A percentile compares a stretch with the other conserved stretches of the same genome.
Evolutionary conservation across 2,329 filamentous ascomycete species (phyloP).

Genomic region (Xylaria sp.): DNA sequence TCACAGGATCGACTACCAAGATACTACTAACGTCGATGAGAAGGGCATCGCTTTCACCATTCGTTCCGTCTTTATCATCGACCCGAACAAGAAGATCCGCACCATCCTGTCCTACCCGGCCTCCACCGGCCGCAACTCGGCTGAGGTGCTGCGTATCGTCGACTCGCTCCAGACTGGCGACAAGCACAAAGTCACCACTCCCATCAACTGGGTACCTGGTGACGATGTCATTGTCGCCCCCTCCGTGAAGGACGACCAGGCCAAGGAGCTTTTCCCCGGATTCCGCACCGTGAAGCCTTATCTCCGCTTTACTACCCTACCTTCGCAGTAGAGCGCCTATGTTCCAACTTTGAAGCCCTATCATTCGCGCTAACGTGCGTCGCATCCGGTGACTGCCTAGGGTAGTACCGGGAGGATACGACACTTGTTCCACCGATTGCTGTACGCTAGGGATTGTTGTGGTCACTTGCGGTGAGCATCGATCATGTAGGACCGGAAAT

Average conservation of each 20-base stretch:
- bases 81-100: constrained; percentile 92
- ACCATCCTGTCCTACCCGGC: constrained; percentile 93
- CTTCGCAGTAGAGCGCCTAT: constrained; percentile 60
- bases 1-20: constrained; percentile 79
- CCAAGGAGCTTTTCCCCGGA: constrained; percentile 87
- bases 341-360: constrained; percentile 38
- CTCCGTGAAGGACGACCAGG: constrained; percentile 82
- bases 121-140: constrained; percentile 85
- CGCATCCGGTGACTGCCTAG: not conserved
- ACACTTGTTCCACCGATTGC: constrained; percentile 10
- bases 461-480: not conserved
- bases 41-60: constrained; percentile 94
- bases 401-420: not conserved
- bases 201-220: constrained; percentile 89
- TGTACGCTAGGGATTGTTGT: constrained; percentile 10
- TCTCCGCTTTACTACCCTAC: constrained; percentile 76
- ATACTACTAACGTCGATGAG: constrained; percentile 81
- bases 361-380: constrained; percentile 43
- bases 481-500: constrained; percentile 17
- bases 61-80: constrained; percentile 93
- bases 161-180: constrained; percentile 86
- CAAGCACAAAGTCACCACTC: constrained; percentile 87
- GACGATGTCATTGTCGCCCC: constrained; percentile 95
- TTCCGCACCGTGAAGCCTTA: constrained; percentile 76
- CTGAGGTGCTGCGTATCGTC: constrained; percentile 81